A percentile compares a stretch with the other conserved stretches of the same genome.
These are phyloP conservation scores for Hypoxylon crocopeplum DNA, from an alignment of 495 filamentous ascomycete genomes.

Conservation along the genomic window DNA sequence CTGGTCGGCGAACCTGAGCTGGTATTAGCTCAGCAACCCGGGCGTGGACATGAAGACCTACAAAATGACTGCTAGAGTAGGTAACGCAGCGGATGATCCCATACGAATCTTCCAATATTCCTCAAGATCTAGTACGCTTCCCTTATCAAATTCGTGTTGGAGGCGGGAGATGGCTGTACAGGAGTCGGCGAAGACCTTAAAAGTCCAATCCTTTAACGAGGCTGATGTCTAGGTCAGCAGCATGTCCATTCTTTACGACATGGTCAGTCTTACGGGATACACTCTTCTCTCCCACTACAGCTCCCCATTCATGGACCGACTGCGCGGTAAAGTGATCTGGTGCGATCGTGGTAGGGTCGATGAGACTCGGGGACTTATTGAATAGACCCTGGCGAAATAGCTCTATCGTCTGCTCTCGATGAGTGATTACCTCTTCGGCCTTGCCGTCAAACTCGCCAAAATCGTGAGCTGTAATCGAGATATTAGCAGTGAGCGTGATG, in stretches of 20 bases:
- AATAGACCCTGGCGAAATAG: slow-evolving; percentile 7
- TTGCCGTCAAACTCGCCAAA: slow-evolving; percentile 13
- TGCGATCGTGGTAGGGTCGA: slow-evolving; percentile 1
- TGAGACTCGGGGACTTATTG: not conserved
- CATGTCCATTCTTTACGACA: not conserved
- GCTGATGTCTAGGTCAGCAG: slow-evolving; percentile 1
- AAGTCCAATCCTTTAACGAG: slow-evolving; percentile 16
- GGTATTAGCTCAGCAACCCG: not conserved
- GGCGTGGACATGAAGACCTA: not conserved
- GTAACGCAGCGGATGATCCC: slow-evolving; percentile 8
- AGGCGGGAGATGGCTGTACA: slow-evolving; percentile 4
- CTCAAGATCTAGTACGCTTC: slow-evolving; percentile 10
- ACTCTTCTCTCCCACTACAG: slow-evolving; percentile 2
- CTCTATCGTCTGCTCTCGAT: slow-evolving; percentile 14
- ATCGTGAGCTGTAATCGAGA: slow-evolving; percentile 5
- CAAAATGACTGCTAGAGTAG: slow-evolving; percentile 14
- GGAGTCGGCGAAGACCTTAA: slow-evolving; percentile 6
- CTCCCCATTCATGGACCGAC: slow-evolving; percentile 18
- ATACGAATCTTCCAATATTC: slow-evolving; percentile 9
- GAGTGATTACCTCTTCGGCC: not conserved
- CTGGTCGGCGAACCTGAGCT: slow-evolving; percentile 1
- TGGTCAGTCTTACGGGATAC: slow-evolving; percentile 1
- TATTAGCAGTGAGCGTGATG: not conserved
- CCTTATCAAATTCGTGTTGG: slow-evolving; percentile 7
- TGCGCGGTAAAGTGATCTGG: slow-evolving; percentile 6